phyloP scores from a whole-genome alignment of 768 basidiomycete species.

The Candolleomyces eurysporus region DNA sequence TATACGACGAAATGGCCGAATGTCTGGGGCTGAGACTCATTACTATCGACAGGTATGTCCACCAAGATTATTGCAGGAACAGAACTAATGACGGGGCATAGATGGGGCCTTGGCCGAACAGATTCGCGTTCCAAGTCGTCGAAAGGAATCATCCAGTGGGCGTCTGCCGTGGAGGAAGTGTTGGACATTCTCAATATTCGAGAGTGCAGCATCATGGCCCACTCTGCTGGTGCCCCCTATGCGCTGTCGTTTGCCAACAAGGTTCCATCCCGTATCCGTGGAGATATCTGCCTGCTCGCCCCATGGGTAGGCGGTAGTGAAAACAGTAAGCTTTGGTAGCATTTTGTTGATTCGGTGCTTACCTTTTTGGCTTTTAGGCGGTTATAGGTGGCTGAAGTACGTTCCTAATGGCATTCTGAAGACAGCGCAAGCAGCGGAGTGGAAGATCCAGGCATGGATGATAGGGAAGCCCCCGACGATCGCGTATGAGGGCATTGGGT shows the following conservation, averaged over 20 bases:
- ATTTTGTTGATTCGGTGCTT: slow-evolving; percentile 11
- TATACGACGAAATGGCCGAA: slow-evolving; percentile 96
- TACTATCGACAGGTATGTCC: slow-evolving; percentile 82
- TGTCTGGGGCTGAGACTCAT: slow-evolving; percentile 85
- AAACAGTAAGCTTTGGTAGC: slow-evolving; percentile 56
- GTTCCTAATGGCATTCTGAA: slow-evolving; percentile 91
- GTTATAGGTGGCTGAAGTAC: slow-evolving; percentile 97
- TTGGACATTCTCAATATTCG: slow-evolving; percentile 76
- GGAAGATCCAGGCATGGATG: slow-evolving; percentile 97
- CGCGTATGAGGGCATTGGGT: slow-evolving; percentile 84
- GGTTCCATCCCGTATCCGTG: slow-evolving; percentile 70
- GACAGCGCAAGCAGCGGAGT: slow-evolving; percentile 95
- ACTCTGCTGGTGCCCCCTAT: slow-evolving; percentile 94
- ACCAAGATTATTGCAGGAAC: slow-evolving; percentile 5
- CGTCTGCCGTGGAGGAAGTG: slow-evolving; percentile 85
- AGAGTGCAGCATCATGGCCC: slow-evolving; percentile 88
- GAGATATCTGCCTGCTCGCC: slow-evolving; percentile 84
- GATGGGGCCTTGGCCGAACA: slow-evolving; percentile 93
- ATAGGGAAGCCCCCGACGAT: slow-evolving; percentile 91
- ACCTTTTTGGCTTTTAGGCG: slow-evolving; percentile 39
- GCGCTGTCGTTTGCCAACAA: slow-evolving; percentile 85
- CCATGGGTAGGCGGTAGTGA: slow-evolving; percentile 97
- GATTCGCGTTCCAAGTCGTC: slow-evolving; percentile 65
- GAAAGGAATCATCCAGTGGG: slow-evolving; percentile 88
- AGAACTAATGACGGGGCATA: slow-evolving; percentile 26